Evolutionary conservation across 805 yeast genomes (phyloP), one percentile per base, ranked within the genome.

Genomic region (Debaryomyces hansenii): DNA sequence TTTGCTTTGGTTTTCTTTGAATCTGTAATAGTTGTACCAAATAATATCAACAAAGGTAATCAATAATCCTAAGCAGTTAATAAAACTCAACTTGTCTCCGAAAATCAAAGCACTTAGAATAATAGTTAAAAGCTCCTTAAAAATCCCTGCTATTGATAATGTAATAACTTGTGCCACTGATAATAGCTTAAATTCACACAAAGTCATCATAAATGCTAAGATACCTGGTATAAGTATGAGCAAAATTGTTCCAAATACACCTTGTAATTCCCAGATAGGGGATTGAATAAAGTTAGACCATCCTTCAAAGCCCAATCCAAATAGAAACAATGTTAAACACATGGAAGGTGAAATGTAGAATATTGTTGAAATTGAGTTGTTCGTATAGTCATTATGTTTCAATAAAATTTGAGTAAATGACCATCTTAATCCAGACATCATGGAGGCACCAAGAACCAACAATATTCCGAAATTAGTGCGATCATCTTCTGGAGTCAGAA

Each of bases 341-440:
- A 91, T 92, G 7, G 86, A 75, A 1, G 99, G 98, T 0, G 96
- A 82, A 14, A 94, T 67, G 60, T 87, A 88, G 54, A 87, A 74
- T 37, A 94, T 90, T 6, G 97, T 89, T 34, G 85, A 74, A 15
- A 94, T 81, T 2, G 99, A 95, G 59, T 91, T 84, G 33, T 78
- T 77, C 4, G 84, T 80, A 44, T 81, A 68, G 21, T 72, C 74
- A 52, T 82, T 83, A 37, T 71, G 75, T 53, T 79, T 85, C 41
- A 94, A 69, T 31, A 92, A 74, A 18, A 94, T 64, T 60, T 94
- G 98, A 1, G 98, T 90, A 50, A 91, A 79, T 1, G 96, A 92
- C 99, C 99, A 94, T 52, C 99, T 78, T 42, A 94, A 70, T 0
- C 99, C 99, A 12, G 94, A 84, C 69, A 90, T 78, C 61, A 86